Base-by-base conservation (phyloP, 1,284 basidiomycete genomes). In the Puccinia horiana region DNA sequence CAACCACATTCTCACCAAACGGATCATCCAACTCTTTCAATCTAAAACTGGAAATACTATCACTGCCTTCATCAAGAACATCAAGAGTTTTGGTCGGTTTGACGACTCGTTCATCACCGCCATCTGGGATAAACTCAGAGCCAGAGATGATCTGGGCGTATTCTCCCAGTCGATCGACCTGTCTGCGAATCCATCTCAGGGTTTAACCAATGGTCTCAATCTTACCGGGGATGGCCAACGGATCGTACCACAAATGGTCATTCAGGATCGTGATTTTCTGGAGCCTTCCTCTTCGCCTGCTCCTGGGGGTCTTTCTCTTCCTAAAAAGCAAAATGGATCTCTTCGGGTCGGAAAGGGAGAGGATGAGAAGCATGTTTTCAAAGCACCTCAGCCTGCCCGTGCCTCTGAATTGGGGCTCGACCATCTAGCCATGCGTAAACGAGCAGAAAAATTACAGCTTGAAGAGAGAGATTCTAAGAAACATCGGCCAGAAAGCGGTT, bases 371-470 rank as follows among this genome's bases (percentile, higher is more conserved):
- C 85, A 85, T 74, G 84, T 85, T 26, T 85, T 86, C 82, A 83
- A 83, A 65, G 81, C 83, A 16, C 83, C 92, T 11, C 90, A 91
- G 14, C 92, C 92, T 20, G 92, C 92, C 4, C 89, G 92, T 52
- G 87, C 90, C 0, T 96, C 94, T 1, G 85, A 94, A 0, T 90
- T 97, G 0, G 95, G 95, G 0, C 89, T 98, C 6, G 95, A 98
- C 86, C 90, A 90, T 47, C 89, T 98, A 1, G 95, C 96, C 0
- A 91, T 90, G 82, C 94, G 96, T 86, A 98, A 97, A 87, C 89
- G 93, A 69, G 91, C 90, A 18, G 87, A 88, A 77, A 77, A 84
- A 32, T 82, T 54, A 14, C 58, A 52, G 6, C 72, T 80, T 52
- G 84, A 83, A n/a, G 42, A 75, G 52, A 65, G 54, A 29, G 81